A percentile compares a stretch with the other conserved stretches of the same genome.
Conservation (phyloP, 495 filamentous ascomycete species). For the Aspergillus hancockii region DNA sequence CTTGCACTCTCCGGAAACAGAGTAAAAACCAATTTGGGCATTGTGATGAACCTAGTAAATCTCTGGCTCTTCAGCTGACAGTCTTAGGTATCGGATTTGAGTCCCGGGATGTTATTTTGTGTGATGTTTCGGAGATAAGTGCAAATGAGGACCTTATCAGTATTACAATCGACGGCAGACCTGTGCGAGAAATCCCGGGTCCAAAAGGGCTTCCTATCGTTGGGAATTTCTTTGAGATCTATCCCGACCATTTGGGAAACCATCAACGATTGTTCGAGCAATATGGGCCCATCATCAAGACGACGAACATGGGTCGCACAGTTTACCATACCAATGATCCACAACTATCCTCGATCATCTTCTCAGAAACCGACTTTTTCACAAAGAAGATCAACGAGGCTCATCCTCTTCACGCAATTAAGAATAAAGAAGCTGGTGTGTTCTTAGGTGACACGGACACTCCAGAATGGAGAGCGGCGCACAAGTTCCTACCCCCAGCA, state of each 20-base stretch:
- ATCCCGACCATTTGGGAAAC: conserved; percentile 60
- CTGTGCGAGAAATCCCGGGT: conserved; percentile 44
- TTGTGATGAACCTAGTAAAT: not conserved
- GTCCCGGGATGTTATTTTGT: conserved; percentile 26
- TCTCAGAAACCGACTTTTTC: conserved; percentile 51
- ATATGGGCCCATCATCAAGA: conserved; percentile 57
- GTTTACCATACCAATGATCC: conserved; percentile 55
- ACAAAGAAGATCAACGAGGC: conserved; percentile 51
- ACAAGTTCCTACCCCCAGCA: conserved; percentile 58
- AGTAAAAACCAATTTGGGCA: not conserved
- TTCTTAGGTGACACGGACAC: conserved; percentile 57
- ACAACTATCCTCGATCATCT: conserved; percentile 35
- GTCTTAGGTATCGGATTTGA: conserved; percentile 42
- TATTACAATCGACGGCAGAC: conserved; percentile 45
- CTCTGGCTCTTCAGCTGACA: not conserved
- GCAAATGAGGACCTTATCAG: conserved; percentile 30
- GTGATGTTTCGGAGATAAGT: conserved; percentile 32
- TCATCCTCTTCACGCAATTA: conserved; percentile 52
- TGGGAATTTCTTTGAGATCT: conserved; percentile 57
- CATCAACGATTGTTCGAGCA: conserved; percentile 54
- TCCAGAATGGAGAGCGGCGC: conserved; percentile 44
- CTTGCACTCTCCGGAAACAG: not conserved
- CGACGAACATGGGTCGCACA: conserved; percentile 51
- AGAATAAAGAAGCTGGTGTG: conserved; percentile 46
- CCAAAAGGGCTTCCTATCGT: conserved; percentile 50